Percentiles rank a stretch among this genome's conserved stretches.
phyloP scores from a whole-genome alignment of 2,329 filamentous ascomycete genomes.

The Aspergillus bombycis region DNA sequence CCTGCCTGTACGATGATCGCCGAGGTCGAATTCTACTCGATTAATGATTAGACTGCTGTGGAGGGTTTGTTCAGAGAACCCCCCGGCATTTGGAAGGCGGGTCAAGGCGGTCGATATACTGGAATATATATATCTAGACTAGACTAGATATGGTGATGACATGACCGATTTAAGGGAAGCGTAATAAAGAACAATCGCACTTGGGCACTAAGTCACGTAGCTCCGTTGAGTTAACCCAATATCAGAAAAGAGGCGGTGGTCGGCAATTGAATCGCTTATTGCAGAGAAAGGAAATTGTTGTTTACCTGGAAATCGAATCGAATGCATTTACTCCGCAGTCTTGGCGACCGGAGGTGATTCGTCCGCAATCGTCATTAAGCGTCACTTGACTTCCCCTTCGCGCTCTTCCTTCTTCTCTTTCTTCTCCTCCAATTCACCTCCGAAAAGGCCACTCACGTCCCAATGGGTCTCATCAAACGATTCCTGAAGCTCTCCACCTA shows the following conservation, averaged over 20 bases:
- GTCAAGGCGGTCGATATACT: no score
- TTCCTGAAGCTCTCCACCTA: constrained; percentile 49
- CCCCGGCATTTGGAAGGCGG: no score
- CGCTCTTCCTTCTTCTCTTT: constrained; percentile 5
- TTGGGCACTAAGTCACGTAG: not conserved
- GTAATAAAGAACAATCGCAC: no score
- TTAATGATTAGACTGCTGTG: not conserved
- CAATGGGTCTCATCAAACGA: constrained; percentile 59
- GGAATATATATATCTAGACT: no score
- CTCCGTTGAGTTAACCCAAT: not conserved
- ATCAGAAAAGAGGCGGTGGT: not conserved
- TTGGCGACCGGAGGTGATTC: constrained; percentile 3
- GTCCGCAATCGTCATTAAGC: not conserved
- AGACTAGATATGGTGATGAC: no score
- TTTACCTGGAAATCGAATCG: not conserved
- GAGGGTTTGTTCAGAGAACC: no score
- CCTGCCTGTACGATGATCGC: constrained; percentile 40
- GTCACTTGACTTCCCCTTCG: not conserved
- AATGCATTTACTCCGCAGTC: not conserved
- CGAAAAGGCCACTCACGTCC: constrained; percentile 2
- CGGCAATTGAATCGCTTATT: not conserved
- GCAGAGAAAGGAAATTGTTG: not conserved
- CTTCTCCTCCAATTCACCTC: not conserved
- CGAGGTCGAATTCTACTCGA: not conserved
- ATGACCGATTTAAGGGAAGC: no score